Conservation (phyloP, 768 basidiomycete species). For the Pleurotus tuber-regium region DNA sequence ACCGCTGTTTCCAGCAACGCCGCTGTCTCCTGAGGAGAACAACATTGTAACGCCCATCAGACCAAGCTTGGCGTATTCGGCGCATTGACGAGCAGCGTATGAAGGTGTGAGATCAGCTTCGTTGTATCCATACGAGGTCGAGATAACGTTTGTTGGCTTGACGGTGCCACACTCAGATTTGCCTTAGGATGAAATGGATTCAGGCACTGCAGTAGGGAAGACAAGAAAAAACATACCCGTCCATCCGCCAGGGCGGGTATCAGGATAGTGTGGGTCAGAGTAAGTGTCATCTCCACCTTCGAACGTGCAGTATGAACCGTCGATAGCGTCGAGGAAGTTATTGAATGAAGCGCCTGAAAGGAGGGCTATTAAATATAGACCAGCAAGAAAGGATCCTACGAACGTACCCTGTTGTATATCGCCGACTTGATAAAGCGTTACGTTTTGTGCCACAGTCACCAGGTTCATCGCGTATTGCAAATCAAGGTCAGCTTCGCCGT, state of each 20-base stretch:
- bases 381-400: neutral
- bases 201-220: neutral
- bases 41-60: constrained; percentile 57
- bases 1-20: constrained; percentile 41
- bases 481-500: constrained; percentile 58
- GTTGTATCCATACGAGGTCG: constrained; percentile 42
- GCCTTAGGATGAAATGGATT: constrained; percentile 16
- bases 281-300: constrained; percentile 39
- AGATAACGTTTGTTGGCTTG: constrained; percentile 40
- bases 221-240: constrained; percentile 18
- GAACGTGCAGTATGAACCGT: constrained; percentile 41
- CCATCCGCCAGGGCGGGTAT: constrained; percentile 27
- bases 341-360: constrained; percentile 41
- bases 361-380: neutral
- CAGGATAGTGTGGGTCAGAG: constrained; percentile 29
- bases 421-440: constrained; percentile 44
- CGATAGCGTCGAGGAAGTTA: constrained; percentile 48
- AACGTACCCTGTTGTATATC: constrained; percentile 36
- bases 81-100: constrained; percentile 44
- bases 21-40: constrained; percentile 59
- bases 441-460: constrained; percentile 34
- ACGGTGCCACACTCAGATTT: constrained; percentile 37
- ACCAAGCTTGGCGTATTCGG: constrained; percentile 54
- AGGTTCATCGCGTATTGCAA: constrained; percentile 54
- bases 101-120: constrained; percentile 36